phyloP scores from a whole-genome alignment of 179 eudicot genomes.

The Vitellaria paradoxa region DNA sequence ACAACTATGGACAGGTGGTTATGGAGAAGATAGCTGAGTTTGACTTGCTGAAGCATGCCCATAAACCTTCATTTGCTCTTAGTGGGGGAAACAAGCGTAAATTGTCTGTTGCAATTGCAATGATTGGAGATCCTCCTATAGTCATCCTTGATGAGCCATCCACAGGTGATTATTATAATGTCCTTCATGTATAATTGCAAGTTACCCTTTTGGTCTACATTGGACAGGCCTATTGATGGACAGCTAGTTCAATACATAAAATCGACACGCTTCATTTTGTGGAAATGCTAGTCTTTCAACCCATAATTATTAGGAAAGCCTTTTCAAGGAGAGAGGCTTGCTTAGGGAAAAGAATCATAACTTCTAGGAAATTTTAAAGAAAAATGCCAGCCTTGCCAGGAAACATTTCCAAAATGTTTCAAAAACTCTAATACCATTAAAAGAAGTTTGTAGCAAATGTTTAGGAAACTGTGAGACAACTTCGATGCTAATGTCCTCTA shows the following conservation, averaged over 20 bases:
- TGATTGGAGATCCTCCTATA: conserved; percentile 98
- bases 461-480: too few relatives aligned
- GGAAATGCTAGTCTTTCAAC: too few relatives aligned
- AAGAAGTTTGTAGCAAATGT: too few relatives aligned
- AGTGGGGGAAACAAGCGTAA: conserved; percentile 99
- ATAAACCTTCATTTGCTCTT: conserved; percentile 83
- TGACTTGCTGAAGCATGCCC: conserved; percentile 80
- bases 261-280: too few relatives aligned
- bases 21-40: conserved; percentile 80
- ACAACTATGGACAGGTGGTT: conserved; percentile 59
- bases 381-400: too few relatives aligned
- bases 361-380: too few relatives aligned
- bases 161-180: conserved; percentile 48
- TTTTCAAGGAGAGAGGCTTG: too few relatives aligned
- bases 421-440: too few relatives aligned
- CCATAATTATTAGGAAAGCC: too few relatives aligned
- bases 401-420: too few relatives aligned
- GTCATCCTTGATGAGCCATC: conserved; percentile 99
- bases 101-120: conserved; percentile 96
- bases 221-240: not conserved
- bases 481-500: too few relatives aligned
- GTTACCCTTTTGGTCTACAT: not conserved
- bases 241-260: not conserved
- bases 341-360: too few relatives aligned
- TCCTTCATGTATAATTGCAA: not conserved